Conservation (phyloP, 352 stramenopile species). For the Phytophthora melonis region DNA sequence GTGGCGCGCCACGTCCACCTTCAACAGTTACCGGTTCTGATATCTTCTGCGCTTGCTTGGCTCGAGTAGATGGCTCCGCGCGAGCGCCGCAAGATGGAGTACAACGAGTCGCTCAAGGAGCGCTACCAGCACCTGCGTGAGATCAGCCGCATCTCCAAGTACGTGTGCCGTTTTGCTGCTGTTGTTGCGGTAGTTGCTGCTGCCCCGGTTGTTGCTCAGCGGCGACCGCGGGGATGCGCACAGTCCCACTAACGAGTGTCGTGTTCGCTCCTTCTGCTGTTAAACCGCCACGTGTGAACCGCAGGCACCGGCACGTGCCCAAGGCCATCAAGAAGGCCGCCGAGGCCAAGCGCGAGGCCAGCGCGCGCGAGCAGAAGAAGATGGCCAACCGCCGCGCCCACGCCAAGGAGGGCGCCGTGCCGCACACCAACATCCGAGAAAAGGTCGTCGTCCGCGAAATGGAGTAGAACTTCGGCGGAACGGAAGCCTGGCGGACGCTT, state of each 20-base stretch:
- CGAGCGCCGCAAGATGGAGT: slow-evolving; percentile 94
- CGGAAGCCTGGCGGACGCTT: slow-evolving; percentile 3
- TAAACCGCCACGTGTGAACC: slow-evolving; percentile 26
- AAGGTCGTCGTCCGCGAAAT: slow-evolving; percentile 83
- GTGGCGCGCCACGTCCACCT: slow-evolving; percentile 2
- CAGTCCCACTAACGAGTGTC: slow-evolving; percentile 27
- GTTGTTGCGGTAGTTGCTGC: not conserved
- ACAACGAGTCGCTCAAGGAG: slow-evolving; percentile 97
- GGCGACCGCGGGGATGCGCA: slow-evolving; percentile 8
- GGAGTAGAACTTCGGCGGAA: slow-evolving; percentile 60
- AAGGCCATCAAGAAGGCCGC: slow-evolving; percentile 98
- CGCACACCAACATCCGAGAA: slow-evolving; percentile 77
- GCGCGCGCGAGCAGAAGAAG: slow-evolving; percentile 88
- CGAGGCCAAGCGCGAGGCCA: slow-evolving; percentile 86
- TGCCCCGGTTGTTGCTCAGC: slow-evolving; percentile 11
- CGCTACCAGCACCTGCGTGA: slow-evolving; percentile 95
- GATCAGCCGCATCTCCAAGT: slow-evolving; percentile 94
- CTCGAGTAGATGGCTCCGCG: slow-evolving; percentile 60
- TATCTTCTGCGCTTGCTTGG: slow-evolving; percentile 34
- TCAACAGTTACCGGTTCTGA: slow-evolving; percentile 28
- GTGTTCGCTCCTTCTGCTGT: slow-evolving; percentile 28
- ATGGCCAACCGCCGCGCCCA: slow-evolving; percentile 85
- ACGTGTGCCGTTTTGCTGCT: slow-evolving; percentile 36
- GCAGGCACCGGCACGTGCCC: slow-evolving; percentile 94
- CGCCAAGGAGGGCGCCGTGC: slow-evolving; percentile 77